Evolutionary conservation across 2,329 filamentous ascomycete species (phyloP).

Genomic region (Camptophora hylomeconis): DNA sequence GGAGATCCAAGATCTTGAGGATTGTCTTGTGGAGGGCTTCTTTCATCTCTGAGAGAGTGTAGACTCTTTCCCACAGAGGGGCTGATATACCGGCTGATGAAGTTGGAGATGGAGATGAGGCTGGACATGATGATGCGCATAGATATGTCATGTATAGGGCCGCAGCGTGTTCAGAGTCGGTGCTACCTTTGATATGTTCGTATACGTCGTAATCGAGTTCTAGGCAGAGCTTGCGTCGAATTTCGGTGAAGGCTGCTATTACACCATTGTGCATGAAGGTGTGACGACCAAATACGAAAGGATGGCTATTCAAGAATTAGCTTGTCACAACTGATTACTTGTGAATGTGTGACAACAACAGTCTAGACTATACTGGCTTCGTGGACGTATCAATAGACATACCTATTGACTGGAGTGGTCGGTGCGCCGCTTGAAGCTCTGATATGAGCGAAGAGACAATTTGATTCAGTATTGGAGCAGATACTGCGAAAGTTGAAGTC

Average conservation of each 20-base stretch:
- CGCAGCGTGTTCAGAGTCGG: constrained; percentile 41
- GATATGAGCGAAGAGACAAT: constrained; percentile 41
- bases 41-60: constrained; percentile 30
- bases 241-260: constrained; percentile 32
- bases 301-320: too few relatives aligned
- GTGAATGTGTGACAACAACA: too few relatives aligned
- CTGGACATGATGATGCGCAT: too few relatives aligned
- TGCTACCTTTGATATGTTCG: constrained; percentile 35
- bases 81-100: constrained; percentile 16
- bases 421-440: constrained; percentile 36
- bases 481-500: constrained; percentile 42
- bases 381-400: too few relatives aligned
- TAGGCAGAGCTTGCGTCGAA: constrained; percentile 34
- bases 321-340: too few relatives aligned
- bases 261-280: constrained; percentile 45
- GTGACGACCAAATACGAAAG: constrained; percentile 42
- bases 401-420: constrained; percentile 38
- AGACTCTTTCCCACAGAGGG: constrained; percentile 30
- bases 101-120: too few relatives aligned
- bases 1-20: constrained; percentile 32
- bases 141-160: constrained; percentile 25
- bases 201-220: constrained; percentile 36
- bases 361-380: too few relatives aligned
- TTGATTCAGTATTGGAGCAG: constrained; percentile 37
- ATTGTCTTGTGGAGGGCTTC: constrained; percentile 30